phyloP scores from a whole-genome alignment of 371 early-diverging fungal species.

The Globomyces sp. region DNA sequence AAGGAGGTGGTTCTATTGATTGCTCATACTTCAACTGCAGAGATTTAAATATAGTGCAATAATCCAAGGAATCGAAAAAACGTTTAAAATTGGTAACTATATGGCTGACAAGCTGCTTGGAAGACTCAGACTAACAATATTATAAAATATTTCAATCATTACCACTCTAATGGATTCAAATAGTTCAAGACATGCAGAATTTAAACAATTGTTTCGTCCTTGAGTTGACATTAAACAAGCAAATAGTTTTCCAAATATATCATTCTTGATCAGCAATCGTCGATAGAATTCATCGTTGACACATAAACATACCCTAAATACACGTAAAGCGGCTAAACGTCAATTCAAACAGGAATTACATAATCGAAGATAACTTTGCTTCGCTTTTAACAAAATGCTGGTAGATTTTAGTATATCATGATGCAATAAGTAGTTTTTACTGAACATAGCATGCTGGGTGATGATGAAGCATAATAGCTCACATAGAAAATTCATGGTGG shows the following conservation, averaged over 20 bases:
- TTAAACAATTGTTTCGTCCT: slow-evolving; percentile 72
- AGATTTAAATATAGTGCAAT: slow-evolving; percentile 59
- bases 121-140: slow-evolving; percentile 48
- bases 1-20: slow-evolving; percentile 42
- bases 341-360: slow-evolving; percentile 40
- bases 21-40: slow-evolving; percentile 64
- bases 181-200: slow-evolving; percentile 85
- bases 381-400: slow-evolving; percentile 63
- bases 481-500: slow-evolving; percentile 58
- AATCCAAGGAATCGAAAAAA: slow-evolving; percentile 59
- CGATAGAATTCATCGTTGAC: slow-evolving; percentile 76
- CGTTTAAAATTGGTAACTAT: slow-evolving; percentile 64
- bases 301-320: slow-evolving; percentile 72
- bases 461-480: slow-evolving; percentile 71
- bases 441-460: slow-evolving; percentile 69
- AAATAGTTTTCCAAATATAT: slow-evolving; percentile 68
- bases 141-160: slow-evolving; percentile 1
- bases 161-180: slow-evolving; percentile 76
- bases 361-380: slow-evolving; percentile 67
- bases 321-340: slow-evolving; percentile 67
- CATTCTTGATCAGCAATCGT: slow-evolving; percentile 62
- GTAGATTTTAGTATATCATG: slow-evolving; percentile 60
- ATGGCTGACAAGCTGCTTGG: slow-evolving; percentile 67
- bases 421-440: slow-evolving; percentile 71
- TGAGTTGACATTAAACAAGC: slow-evolving; percentile 62